A percentile compares a stretch with the other conserved stretches of the same genome.
These are phyloP conservation scores for Eucalyptus paniculata DNA, from an alignment of 345 rosid species.

Conservation along the genomic window DNA sequence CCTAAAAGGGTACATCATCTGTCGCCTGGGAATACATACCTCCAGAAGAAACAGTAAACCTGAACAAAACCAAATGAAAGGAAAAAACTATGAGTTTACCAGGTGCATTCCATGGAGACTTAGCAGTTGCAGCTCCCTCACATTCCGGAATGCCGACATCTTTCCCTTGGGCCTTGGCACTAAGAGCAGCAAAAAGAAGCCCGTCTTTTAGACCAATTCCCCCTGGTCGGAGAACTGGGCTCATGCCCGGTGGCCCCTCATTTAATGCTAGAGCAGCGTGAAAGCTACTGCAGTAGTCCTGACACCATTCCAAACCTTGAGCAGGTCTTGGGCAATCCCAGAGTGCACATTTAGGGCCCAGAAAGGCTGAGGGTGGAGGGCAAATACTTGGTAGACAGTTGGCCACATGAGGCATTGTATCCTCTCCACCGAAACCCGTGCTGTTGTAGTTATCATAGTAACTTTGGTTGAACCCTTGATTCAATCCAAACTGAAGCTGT, in stretches of 20 bases:
- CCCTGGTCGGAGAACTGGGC: slow-evolving; percentile 81
- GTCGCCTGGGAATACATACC: background rate
- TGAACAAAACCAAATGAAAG: background rate
- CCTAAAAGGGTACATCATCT: background rate
- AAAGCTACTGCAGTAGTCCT: slow-evolving; percentile 88
- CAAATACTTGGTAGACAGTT: slow-evolving; percentile 51
- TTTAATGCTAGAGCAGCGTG: slow-evolving; percentile 74
- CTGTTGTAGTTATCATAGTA: slow-evolving; percentile 37
- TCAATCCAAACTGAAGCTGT: slow-evolving; percentile 56
- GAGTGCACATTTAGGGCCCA: slow-evolving; percentile 97
- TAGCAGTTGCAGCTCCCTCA: slow-evolving; percentile 99
- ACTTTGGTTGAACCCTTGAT: slow-evolving; percentile 50
- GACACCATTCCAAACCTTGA: slow-evolving; percentile 78
- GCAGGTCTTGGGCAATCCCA: slow-evolving; percentile 99
- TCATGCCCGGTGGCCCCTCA: slow-evolving; percentile 95
- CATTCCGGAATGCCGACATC: slow-evolving; percentile 96
- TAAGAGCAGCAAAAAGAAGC: slow-evolving; percentile 79
- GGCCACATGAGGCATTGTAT: slow-evolving; percentile 36
- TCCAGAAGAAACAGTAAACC: background rate
- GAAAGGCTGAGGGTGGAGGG: slow-evolving; percentile 87
- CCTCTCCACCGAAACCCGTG: slow-evolving; percentile 37
- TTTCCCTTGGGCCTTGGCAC: slow-evolving; percentile 75
- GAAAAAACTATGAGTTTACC: slow-evolving; percentile 28
- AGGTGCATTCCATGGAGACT: slow-evolving; percentile 99
- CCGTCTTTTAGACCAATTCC: slow-evolving; percentile 88